A percentile compares a stretch with the other conserved stretches of the same genome.
Evolutionary conservation across 108 stramenopile species (phyloP).

Genomic region (Stephanodiscus triporus): DNA sequence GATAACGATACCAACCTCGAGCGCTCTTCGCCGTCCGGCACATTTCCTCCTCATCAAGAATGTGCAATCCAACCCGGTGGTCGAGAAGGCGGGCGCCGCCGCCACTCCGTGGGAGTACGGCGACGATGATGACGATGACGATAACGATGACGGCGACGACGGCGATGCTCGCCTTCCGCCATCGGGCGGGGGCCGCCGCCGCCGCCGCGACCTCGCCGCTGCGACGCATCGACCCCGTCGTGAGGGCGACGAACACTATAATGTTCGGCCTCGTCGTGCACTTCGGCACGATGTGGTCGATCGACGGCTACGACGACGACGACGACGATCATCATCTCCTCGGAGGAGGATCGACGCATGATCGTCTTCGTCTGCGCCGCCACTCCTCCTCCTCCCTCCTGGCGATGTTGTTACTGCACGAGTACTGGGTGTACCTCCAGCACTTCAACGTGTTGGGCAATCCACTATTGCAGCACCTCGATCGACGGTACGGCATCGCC

Average conservation of each 20-base stretch:
- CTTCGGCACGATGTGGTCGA: conserved; percentile 46
- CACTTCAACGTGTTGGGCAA: conserved; percentile 56
- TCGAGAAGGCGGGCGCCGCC: too few species aligned
- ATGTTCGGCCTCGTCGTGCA: conserved; percentile 57
- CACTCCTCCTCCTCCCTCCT: conserved; percentile 2
- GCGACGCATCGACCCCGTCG: conserved; percentile 44
- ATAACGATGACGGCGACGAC: too few species aligned
- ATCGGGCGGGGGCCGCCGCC: neutral
- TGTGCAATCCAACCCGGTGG: too few species aligned
- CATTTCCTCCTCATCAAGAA: too few species aligned
- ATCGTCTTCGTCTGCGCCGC: neutral
- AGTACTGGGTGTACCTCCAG: conserved; percentile 62
- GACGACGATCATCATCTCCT: too few species aligned
- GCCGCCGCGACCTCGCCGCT: conserved; percentile 16
- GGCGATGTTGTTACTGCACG: conserved; percentile 30
- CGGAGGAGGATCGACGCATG: neutral
- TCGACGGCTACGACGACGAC: conserved; percentile 2
- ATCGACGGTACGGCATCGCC: conserved; percentile 59
- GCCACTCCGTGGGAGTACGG: too few species aligned
- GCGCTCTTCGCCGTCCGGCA: too few species aligned
- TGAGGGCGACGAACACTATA: conserved; percentile 49
- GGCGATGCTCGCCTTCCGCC: too few species aligned
- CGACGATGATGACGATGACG: too few species aligned
- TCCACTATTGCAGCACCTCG: conserved; percentile 52
- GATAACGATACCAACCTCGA: too few species aligned